A percentile compares a stretch with the other conserved stretches of the same genome.
Conservation (phyloP, 176 grass and related monocot species). For the Stipa capillata region DNA sequence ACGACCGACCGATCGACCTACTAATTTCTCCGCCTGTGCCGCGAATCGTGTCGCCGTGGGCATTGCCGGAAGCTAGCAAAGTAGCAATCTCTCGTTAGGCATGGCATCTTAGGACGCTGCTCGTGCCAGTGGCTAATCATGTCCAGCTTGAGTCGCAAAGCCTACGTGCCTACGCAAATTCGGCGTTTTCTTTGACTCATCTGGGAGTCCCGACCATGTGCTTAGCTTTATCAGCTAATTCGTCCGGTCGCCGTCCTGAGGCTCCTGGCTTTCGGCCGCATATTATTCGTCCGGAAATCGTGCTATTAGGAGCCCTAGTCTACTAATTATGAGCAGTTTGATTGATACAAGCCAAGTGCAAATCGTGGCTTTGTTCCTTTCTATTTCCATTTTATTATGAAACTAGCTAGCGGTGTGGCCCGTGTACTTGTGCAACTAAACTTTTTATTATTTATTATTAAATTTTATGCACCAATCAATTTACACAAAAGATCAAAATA, state of each 20-base stretch:
- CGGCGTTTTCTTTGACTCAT: not conserved
- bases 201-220: not conserved
- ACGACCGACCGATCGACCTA: not conserved
- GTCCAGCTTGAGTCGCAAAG: slow-evolving; percentile 16
- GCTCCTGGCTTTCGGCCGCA: slow-evolving; percentile 19
- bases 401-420: too few species aligned
- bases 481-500: too few species aligned
- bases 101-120: not conserved
- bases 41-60: slow-evolving; percentile 3
- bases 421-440: too few species aligned
- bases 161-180: not conserved
- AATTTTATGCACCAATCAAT: too few species aligned
- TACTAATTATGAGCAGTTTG: not conserved
- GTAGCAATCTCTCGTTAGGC: too few species aligned
- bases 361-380: not conserved
- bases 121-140: not conserved
- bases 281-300: slow-evolving; percentile 22
- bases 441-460: too few species aligned
- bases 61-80: too few species aligned
- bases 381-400: not conserved
- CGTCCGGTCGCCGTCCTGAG: not conserved
- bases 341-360: not conserved
- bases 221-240: not conserved
- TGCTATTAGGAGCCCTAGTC: not conserved
- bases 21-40: not conserved